These are phyloP conservation scores for Neurospora sp. DNA, from an alignment of 2,329 filamentous ascomycete genomes.

Conservation along the genomic window DNA sequence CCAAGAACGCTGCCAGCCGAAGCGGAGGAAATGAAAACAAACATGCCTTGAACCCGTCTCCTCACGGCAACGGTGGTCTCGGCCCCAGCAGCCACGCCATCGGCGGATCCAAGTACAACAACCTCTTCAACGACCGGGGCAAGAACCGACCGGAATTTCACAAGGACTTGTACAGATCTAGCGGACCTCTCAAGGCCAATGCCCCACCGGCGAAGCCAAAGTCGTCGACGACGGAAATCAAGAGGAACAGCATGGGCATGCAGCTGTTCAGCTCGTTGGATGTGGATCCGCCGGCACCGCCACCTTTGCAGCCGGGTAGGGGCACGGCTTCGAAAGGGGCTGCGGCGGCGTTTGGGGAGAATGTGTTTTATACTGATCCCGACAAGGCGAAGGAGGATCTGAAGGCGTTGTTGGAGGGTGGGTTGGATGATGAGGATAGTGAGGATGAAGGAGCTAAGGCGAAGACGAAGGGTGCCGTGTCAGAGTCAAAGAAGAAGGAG, in stretches of 20 bases:
- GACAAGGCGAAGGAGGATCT: slow-evolving; percentile 65
- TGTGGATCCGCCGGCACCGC: slow-evolving; percentile 16
- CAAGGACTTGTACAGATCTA: slow-evolving; percentile 36
- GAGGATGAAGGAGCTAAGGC: slow-evolving; percentile 25
- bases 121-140: slow-evolving; percentile 40
- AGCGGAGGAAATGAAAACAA: neutral
- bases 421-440: slow-evolving; percentile 58
- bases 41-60: neutral
- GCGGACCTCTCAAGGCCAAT: slow-evolving; percentile 37
- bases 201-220: slow-evolving; percentile 24
- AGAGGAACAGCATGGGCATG: slow-evolving; percentile 11
- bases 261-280: slow-evolving; percentile 39
- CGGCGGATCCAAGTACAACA: slow-evolving; percentile 28
- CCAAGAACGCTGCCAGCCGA: neutral
- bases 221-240: neutral
- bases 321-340: slow-evolving; percentile 19
- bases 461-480: slow-evolving; percentile 46
- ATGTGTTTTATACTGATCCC: slow-evolving; percentile 57
- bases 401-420: slow-evolving; percentile 73
- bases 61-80: neutral
- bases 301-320: slow-evolving; percentile 12
- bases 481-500: slow-evolving; percentile 23
- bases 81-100: slow-evolving; percentile 22
- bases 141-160: slow-evolving; percentile 49
- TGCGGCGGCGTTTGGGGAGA: slow-evolving; percentile 25